Conservation (phyloP, 257 asterid genomes). For the Verbascum thapsus region DNA sequence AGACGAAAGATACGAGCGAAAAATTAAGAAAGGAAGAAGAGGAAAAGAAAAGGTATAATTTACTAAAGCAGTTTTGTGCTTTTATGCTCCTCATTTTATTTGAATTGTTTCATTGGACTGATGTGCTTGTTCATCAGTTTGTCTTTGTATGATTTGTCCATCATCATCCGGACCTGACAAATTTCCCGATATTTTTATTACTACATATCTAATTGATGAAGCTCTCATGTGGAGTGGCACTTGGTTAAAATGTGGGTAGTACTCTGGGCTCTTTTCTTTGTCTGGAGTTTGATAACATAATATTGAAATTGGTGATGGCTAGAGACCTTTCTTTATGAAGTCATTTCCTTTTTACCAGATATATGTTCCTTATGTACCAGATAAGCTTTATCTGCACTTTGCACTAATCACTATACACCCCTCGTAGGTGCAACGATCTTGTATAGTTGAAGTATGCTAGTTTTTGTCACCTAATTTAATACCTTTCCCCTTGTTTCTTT, state of each 20-base stretch:
- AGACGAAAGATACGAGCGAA: conserved; percentile 70
- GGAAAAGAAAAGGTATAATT: conserved; percentile 85
- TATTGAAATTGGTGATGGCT: conserved; percentile 21
- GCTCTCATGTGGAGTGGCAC: neutral
- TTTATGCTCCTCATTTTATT: conserved; percentile 17
- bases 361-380: conserved; percentile 6
- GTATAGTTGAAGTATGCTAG: conserved; percentile 9
- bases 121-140: conserved; percentile 13
- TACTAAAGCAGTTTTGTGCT: conserved; percentile 8
- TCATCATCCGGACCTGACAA: neutral
- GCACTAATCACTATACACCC: neutral
- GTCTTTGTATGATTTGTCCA: conserved; percentile 8
- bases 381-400: conserved; percentile 10
- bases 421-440: conserved; percentile 15
- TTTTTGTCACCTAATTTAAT: neutral
- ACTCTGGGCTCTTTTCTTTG: neutral
- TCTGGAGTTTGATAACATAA: conserved; percentile 15
- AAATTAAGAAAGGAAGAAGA: conserved; percentile 69
- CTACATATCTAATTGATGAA: conserved; percentile 8
- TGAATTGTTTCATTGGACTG: conserved; percentile 6
- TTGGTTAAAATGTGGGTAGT: neutral
- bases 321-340: neutral
- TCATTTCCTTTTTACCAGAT: neutral
- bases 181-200: neutral
- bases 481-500: neutral